Base-by-base conservation (phyloP, 2,329 filamentous ascomycete genomes). In the Sclerotinia minor region DNA sequence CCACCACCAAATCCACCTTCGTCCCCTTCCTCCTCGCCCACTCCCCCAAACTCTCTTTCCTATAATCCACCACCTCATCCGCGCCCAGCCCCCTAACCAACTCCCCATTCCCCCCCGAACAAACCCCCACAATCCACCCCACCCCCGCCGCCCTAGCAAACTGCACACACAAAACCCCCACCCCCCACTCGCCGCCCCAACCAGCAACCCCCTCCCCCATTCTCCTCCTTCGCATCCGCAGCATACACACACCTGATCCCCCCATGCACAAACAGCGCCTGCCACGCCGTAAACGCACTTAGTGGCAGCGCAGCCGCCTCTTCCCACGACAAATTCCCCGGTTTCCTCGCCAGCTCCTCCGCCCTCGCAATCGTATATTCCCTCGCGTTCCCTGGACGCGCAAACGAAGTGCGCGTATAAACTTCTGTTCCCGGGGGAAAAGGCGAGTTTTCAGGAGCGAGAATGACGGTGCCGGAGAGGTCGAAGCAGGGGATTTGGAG, bases 221-320 rank as follows among this genome's bases (percentile, higher is more conserved):
- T 65, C 44, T 47, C 29, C 2, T 6, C 19, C 45, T 41, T 53
- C 35, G 45, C 45, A 50, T 67, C 45, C 1, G 13, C 24, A 1
- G 35, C 65, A 44, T 49, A 65, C 52, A 47, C 19, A 15, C 45
- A 38, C 15, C 32, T 15, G 21, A 67, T 21, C 3, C 65, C 65
- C 0, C 65, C 65, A 45, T 67, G 47, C 1, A 61, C 47, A 54
- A 52, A 67, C 3, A 67, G 32, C 1, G 65, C 65, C 24, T 67
- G 65, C 65, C 65, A 67, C 2, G 65, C 65, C 24, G 65, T 67
- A 44, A 67, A 63, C 0, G 65, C 65, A 9, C 65, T 67, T 1
- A 67, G 41, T 0, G 65, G 65, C 5, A 67, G 29, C 47, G 55
- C 35, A 0, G 65, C 65, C 32, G 65, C 65, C 3, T 67, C 35